A percentile compares a stretch with the other conserved stretches of the same genome.
These are phyloP conservation scores for Halophytophthora batemanensis DNA, from an alignment of 352 stramenopile species.

Conservation along the genomic window DNA sequence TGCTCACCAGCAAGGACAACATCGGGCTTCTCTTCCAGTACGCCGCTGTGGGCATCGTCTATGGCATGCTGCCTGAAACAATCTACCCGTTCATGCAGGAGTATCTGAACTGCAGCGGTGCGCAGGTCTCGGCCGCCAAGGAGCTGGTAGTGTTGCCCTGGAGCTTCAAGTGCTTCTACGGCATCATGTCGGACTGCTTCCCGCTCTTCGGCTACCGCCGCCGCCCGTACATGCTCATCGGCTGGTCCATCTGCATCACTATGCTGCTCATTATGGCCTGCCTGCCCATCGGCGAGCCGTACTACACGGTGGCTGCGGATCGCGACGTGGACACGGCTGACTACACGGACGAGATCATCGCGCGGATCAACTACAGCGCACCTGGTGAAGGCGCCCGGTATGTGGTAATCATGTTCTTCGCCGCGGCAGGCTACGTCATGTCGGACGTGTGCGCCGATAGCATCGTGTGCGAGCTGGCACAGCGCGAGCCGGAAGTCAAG, in stretches of 20 bases:
- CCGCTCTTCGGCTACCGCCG: constrained; percentile 57
- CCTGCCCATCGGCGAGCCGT: constrained; percentile 42
- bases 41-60: constrained; percentile 42
- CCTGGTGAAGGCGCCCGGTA: constrained; percentile 33
- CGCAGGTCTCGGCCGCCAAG: constrained; percentile 45
- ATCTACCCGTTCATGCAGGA: constrained; percentile 51
- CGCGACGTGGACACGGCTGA: constrained; percentile 20
- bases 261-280: constrained; percentile 52
- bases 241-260: constrained; percentile 40
- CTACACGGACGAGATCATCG: constrained; percentile 28
- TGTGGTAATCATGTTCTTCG: constrained; percentile 52
- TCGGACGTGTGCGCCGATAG: constrained; percentile 62
- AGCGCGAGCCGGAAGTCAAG: constrained; percentile 47
- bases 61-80: constrained; percentile 40
- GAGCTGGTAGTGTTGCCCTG: constrained; percentile 45
- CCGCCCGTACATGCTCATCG: constrained; percentile 61
- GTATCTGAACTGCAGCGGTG: constrained; percentile 52
- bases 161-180: constrained; percentile 63
- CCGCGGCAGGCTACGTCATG: constrained; percentile 63
- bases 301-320: constrained; percentile 38
- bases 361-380: constrained; percentile 38
- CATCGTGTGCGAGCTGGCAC: constrained; percentile 53
- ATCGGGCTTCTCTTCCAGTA: constrained; percentile 53
- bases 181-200: constrained; percentile 30
- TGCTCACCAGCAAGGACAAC: constrained; percentile 33